These are phyloP conservation scores for Leptomonas seymouri DNA, from an alignment of 208 protist species.

Conservation along the genomic window DNA sequence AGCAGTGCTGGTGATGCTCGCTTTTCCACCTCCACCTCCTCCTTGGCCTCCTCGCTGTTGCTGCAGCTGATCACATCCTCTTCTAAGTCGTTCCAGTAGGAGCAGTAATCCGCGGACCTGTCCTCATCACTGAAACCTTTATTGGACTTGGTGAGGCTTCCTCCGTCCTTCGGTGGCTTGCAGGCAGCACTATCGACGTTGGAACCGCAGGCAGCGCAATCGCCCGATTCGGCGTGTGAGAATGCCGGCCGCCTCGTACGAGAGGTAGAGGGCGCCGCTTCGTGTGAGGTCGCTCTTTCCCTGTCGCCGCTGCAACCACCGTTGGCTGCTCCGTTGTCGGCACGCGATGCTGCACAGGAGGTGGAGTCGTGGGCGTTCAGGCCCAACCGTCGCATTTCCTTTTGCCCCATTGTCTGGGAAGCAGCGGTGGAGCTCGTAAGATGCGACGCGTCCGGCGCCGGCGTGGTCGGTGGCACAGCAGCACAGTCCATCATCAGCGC, in stretches of 20 bases:
- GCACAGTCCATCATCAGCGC: conserved; percentile 3
- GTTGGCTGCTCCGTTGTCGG: neutral
- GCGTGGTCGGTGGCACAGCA: neutral
- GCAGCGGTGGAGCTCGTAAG: neutral
- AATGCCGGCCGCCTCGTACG: neutral
- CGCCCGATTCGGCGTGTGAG: neutral
- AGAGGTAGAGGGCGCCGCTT: neutral
- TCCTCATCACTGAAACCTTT: neutral
- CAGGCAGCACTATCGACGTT: neutral
- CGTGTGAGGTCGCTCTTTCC: neutral
- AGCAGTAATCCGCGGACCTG: conserved; percentile 12
- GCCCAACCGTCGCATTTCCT: conserved; percentile 3
- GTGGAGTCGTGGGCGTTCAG: neutral
- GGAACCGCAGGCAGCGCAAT: neutral
- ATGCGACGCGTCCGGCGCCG: neutral
- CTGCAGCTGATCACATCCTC: neutral
- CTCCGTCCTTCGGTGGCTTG: conserved; percentile 2
- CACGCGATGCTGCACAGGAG: neutral
- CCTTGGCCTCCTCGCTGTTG: neutral
- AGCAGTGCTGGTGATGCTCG: neutral
- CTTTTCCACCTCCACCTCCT: too few species aligned
- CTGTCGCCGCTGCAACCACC: neutral
- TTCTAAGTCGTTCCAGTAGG: conserved; percentile 24
- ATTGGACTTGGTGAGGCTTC: neutral
- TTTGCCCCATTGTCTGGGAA: neutral